A percentile compares a stretch with the other conserved stretches of the same genome.
phyloP scores from a whole-genome alignment of 495 filamentous ascomycete genomes.

The Tuber aestivum region DNA sequence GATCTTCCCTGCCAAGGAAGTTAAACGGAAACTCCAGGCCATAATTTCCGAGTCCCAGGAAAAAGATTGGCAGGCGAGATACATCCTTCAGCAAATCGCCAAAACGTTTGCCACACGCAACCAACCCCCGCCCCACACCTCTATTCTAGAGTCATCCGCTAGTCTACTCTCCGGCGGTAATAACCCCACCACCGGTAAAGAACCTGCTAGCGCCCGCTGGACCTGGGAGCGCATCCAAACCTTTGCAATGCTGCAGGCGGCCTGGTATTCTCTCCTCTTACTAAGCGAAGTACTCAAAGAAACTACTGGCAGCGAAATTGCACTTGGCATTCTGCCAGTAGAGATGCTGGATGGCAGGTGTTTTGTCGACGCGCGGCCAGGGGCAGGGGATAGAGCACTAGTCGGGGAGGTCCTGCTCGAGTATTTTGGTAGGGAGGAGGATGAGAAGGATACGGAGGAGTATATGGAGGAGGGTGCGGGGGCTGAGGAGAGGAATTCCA shows the following conservation, averaged over 20 bases:
- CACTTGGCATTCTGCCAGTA: neutral
- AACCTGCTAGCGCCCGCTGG: conserved; percentile 16
- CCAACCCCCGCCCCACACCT: conserved; percentile 10
- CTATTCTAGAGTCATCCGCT: conserved; percentile 2
- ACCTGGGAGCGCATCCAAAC: conserved; percentile 34
- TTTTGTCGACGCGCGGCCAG: conserved; percentile 7
- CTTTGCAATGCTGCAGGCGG: conserved; percentile 34
- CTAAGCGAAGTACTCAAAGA: conserved; percentile 23
- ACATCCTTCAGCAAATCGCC: conserved; percentile 8
- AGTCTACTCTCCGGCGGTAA: conserved; percentile 1
- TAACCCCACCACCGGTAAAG: neutral
- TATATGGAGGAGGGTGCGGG: neutral
- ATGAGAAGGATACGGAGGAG: too few species aligned
- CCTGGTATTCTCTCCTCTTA: conserved; percentile 37
- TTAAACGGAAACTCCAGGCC: neutral
- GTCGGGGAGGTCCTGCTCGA: conserved; percentile 6
- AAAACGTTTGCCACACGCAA: conserved; percentile 8
- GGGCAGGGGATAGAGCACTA: neutral
- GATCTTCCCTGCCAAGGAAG: neutral
- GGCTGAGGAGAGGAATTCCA: neutral
- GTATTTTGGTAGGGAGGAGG: conserved; percentile 10
- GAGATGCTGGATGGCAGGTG: conserved; percentile 16
- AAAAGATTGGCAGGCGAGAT: conserved; percentile 6
- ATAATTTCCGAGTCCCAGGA: neutral
- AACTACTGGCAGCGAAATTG: neutral